Conservation (phyloP, 1,284 basidiomycete species). For the Ustilago vetiveriae region DNA sequence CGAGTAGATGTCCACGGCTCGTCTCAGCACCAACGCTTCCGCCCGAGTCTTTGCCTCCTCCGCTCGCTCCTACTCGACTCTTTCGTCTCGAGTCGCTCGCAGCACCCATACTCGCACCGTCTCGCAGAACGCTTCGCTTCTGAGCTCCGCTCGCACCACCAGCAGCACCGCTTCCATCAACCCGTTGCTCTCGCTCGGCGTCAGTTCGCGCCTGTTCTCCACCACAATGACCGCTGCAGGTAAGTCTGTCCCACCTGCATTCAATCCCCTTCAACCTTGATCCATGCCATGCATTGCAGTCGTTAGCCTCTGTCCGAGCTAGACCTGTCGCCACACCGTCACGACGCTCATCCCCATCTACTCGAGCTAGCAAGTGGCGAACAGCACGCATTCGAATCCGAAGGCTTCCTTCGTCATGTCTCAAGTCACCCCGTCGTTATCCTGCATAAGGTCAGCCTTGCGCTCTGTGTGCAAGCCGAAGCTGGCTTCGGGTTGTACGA, state of each 20-base stretch:
- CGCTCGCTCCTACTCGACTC: conserved; percentile 31
- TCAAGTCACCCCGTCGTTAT: too few relatives aligned
- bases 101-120: conserved; percentile 18
- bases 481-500: too few relatives aligned
- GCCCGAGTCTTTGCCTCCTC: conserved; percentile 27
- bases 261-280: too few relatives aligned
- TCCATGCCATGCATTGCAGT: too few relatives aligned
- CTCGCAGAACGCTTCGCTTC: conserved; percentile 12
- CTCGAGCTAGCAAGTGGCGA: too few relatives aligned
- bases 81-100: conserved; percentile 37
- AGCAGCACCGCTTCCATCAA: conserved; percentile 1
- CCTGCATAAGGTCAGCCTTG: too few relatives aligned
- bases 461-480: too few relatives aligned
- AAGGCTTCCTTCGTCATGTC: too few relatives aligned
- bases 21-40: conserved; percentile 35
- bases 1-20: conserved; percentile 48
- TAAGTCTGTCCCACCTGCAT: conserved; percentile 15
- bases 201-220: conserved; percentile 19
- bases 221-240: conserved; percentile 40
- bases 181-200: background rate
- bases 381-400: too few relatives aligned
- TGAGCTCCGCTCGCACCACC: conserved; percentile 17
- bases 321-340: too few relatives aligned
- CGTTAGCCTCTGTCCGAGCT: too few relatives aligned
- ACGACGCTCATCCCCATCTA: too few relatives aligned